A percentile compares a stretch with the other conserved stretches of the same genome.
Evolutionary conservation across 2,329 filamentous ascomycete species (phyloP).

Genomic region (Microdochium nivale): DNA sequence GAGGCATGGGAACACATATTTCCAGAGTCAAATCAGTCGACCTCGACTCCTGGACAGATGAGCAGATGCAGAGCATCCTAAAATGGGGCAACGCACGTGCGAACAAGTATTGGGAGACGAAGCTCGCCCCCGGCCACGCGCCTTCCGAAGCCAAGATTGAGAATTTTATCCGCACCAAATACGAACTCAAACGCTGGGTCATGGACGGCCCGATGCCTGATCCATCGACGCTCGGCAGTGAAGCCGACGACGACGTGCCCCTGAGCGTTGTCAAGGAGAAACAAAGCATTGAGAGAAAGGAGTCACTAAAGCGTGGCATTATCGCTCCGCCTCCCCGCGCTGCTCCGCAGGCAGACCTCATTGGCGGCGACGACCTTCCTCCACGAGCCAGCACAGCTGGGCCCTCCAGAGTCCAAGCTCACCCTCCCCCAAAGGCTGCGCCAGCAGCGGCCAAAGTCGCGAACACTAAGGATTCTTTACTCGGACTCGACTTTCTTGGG

Average conservation of each 20-base stretch:
- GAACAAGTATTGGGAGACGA: conserved; percentile 98
- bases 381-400: conserved; percentile 68
- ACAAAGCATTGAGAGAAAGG: conserved; percentile 52
- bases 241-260: conserved; percentile 76
- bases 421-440: conserved; percentile 49
- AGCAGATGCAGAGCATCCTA: conserved; percentile 88
- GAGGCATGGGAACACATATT: conserved; percentile 98
- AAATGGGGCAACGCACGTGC: conserved; percentile 94
- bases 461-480: conserved; percentile 78
- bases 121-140: conserved; percentile 81
- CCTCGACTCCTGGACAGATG: conserved; percentile 96
- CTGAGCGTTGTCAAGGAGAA: conserved; percentile 58
- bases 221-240: conserved; percentile 74
- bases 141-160: conserved; percentile 98
- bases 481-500: conserved; percentile 90
- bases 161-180: conserved; percentile 99
- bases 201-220: conserved; percentile 96
- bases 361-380: conserved; percentile 65
- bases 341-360: conserved; percentile 63
- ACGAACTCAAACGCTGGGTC: conserved; percentile 98
- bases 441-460: conserved; percentile 59
- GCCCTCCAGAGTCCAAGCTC: conserved; percentile 41
- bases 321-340: conserved; percentile 29
- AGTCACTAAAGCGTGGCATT: conserved; percentile 52
- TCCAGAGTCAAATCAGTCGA: conserved; percentile 97